Evolutionary conservation across 805 yeast genomes (phyloP), one percentile per base, ranked within the genome.

Genomic region (Myxozyma lipomycoides): DNA sequence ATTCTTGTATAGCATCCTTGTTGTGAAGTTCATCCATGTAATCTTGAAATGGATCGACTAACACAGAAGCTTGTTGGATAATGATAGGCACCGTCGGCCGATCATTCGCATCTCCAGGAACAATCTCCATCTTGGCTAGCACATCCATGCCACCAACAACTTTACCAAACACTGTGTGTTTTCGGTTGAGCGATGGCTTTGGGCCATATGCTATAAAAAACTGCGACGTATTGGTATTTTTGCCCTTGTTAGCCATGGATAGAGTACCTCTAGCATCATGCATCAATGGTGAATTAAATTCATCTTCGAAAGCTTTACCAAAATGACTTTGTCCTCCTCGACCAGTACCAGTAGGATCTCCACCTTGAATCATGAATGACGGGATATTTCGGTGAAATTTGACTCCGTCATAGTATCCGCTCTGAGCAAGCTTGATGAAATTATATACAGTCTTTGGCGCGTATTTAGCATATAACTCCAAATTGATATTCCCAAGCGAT

Each of bases 191-290:
- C 67, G 88, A 96, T 1, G 87, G 83, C 6, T 82, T 77, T 1
- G 87, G 78, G 46, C 73, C 77, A 0, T 89, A 82, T 63, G 95
- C 84, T 67, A 87, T 82, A 75, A 86, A 87, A 73, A 87, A 87
- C 72, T 87, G 96, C 23, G 95, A 85, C 22, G 95, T 93, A 68
- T 87, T 87, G 68, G 95, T 85, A 79, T 85, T 84, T 70, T 91
- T 91, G 62, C 96, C 96, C 51, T 91, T 84, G 63, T 87, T 87
- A 58, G 96, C 96, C 96, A 87, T 87, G 38, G 95, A 82, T 63
- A 87, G 72, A 60, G 86, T 75, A 67, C 95, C 95, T 57, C 91
- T 84, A 67, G 76, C 81, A 70, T 77, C 79, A 73, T 87, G 95
- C 62, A 70, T 82, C 74, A 79, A 79, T 61, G 70, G 61, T 67